Percentiles rank a stretch among this genome's conserved stretches.
Evolutionary conservation across 148 eudicot species (phyloP).

Genomic region (Heliamphora exappendiculata): DNA sequence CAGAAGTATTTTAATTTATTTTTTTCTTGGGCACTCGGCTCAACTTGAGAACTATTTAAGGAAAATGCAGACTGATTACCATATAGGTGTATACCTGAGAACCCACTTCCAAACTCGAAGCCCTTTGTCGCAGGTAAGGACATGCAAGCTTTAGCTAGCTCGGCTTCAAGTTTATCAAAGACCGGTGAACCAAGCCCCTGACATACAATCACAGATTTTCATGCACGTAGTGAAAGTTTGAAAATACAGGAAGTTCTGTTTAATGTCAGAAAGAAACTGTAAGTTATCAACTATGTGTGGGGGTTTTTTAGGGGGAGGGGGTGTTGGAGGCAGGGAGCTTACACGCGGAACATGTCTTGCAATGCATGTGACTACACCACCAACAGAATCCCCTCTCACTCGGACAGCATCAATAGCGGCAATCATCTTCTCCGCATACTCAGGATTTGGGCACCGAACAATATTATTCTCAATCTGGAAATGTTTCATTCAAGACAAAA

Average conservation of each 20-base stretch:
- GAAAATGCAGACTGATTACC: background rate
- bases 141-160: constrained; percentile 82
- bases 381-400: constrained; percentile 93
- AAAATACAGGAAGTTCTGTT: background rate
- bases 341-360: constrained; percentile 90
- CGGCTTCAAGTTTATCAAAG: constrained; percentile 98
- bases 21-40: background rate
- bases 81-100: constrained; percentile 46
- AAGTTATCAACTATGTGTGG: background rate
- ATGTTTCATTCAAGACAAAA: constrained; percentile 14
- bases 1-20: background rate
- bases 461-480: constrained; percentile 92
- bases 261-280: background rate
- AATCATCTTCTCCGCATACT: constrained; percentile 97
- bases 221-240: background rate
- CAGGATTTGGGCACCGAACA: constrained; percentile 88
- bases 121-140: constrained; percentile 98
- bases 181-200: constrained; percentile 99
- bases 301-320: background rate
- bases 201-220: background rate
- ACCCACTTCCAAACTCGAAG: constrained; percentile 93
- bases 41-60: background rate
- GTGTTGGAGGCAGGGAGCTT: constrained; percentile 23
- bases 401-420: constrained; percentile 86
- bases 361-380: constrained; percentile 95